Evolutionary conservation across 2,329 filamentous ascomycete species (phyloP).

Genomic region (Talaromyces piceae): DNA sequence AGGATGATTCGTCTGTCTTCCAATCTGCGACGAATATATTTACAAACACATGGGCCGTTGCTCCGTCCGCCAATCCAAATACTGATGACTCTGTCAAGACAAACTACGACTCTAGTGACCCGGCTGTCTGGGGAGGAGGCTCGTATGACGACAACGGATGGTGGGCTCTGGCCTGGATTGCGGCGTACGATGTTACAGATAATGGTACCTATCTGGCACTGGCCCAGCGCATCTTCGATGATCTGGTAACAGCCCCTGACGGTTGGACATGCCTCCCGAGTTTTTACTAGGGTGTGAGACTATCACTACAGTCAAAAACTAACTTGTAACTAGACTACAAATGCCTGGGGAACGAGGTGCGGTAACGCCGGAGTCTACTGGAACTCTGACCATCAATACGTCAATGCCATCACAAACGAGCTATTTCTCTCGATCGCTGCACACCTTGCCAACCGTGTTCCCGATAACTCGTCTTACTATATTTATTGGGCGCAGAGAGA

Average conservation of each 20-base stretch:
- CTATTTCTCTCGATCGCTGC: slow-evolving; percentile 50
- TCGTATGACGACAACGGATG: slow-evolving; percentile 48
- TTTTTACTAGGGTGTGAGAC: too few species aligned
- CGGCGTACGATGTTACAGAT: slow-evolving; percentile 46
- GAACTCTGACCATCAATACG: slow-evolving; percentile 38
- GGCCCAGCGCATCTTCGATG: slow-evolving; percentile 44
- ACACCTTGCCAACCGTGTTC: slow-evolving; percentile 46
- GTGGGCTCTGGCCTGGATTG: slow-evolving; percentile 50
- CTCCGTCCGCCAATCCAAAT: slow-evolving; percentile 4
- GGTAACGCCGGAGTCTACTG: slow-evolving; percentile 44
- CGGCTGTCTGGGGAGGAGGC: slow-evolving; percentile 4
- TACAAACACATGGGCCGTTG: slow-evolving; percentile 5
- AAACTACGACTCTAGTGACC: background rate
- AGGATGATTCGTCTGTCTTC: slow-evolving; percentile 3
- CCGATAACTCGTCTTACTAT: slow-evolving; percentile 32
- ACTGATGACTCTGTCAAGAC: background rate
- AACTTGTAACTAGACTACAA: slow-evolving; percentile 16
- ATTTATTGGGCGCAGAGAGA: slow-evolving; percentile 40
- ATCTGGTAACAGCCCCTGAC: slow-evolving; percentile 26
- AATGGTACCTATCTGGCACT: slow-evolving; percentile 39
- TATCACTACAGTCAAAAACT: too few species aligned
- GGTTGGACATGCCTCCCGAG: background rate
- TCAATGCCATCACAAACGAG: slow-evolving; percentile 51
- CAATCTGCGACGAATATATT: slow-evolving; percentile 4
- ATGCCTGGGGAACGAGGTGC: slow-evolving; percentile 37